A percentile compares a stretch with the other conserved stretches of the same genome.
Evolutionary conservation across 148 eudicot genomes (phyloP).

Genomic region (Chenopodium album): DNA sequence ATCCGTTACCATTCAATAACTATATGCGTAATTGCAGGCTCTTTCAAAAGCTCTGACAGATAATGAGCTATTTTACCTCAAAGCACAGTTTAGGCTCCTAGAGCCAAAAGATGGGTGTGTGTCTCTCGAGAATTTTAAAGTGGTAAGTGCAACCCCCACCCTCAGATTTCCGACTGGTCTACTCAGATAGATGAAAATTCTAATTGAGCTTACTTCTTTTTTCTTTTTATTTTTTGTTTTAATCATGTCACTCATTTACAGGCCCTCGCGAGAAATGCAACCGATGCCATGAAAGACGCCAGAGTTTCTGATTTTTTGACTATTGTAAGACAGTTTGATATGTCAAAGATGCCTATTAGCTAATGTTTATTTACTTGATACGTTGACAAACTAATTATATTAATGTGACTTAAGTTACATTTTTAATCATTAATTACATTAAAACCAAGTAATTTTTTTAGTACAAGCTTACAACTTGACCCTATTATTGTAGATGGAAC

Average conservation of each 20-base stretch:
- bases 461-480: background rate
- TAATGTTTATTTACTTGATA: background rate
- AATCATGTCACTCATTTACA: slow-evolving; percentile 32
- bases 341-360: background rate
- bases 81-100: slow-evolving; percentile 70
- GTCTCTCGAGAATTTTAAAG: slow-evolving; percentile 68
- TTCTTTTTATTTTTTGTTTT: no score
- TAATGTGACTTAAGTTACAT: background rate
- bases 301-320: slow-evolving; percentile 63
- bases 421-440: background rate
- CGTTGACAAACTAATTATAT: background rate
- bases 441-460: background rate
- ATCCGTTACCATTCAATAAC: no score
- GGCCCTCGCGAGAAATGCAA: slow-evolving; percentile 74
- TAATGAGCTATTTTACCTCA: slow-evolving; percentile 66
- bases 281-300: slow-evolving; percentile 84
- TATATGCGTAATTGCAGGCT: slow-evolving; percentile 50
- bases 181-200: background rate
- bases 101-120: slow-evolving; percentile 75
- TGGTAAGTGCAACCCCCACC: slow-evolving; percentile 38
- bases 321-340: slow-evolving; percentile 46
- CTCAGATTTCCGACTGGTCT: background rate
- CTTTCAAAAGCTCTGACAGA: slow-evolving; percentile 87
- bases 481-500: slow-evolving; percentile 62
- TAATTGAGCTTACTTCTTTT: slow-evolving; percentile 3